Percentiles rank a stretch among this genome's conserved stretches.
Conservation (phyloP, 345 rosid species). For the Mangifera indica region DNA sequence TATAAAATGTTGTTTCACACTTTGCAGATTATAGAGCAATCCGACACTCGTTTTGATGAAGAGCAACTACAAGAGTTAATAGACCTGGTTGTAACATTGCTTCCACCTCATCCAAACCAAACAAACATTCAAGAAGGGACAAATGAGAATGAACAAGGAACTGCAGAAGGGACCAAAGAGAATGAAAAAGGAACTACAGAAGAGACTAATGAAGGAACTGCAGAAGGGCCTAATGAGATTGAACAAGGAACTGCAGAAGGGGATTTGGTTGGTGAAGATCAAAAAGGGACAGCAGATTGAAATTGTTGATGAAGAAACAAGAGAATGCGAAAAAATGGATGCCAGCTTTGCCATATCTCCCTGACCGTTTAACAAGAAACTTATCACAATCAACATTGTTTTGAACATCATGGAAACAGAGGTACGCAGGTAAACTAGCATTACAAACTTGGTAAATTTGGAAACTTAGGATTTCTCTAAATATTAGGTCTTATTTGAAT, state of each 20-base stretch:
- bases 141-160: constrained; percentile 7
- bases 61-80: constrained; percentile 32
- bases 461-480: background rate
- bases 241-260: constrained; percentile 3
- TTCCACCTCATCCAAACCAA: constrained; percentile 26
- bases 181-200: constrained; percentile 9
- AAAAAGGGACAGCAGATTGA: background rate
- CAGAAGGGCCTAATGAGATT: constrained; percentile 14
- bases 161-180: background rate
- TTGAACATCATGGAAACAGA: background rate
- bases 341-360: constrained; percentile 7
- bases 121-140: constrained; percentile 8
- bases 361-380: background rate
- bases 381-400: background rate
- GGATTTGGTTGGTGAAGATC: background rate
- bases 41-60: constrained; percentile 31
- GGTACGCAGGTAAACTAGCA: background rate
- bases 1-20: background rate
- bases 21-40: constrained; percentile 38
- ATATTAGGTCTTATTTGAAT: constrained; percentile 1
- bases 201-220: background rate
- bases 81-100: constrained; percentile 24
- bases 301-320: background rate
- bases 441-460: background rate
- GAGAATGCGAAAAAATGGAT: constrained; percentile 1